Percentiles rank a stretch among this genome's conserved stretches.
These are phyloP conservation scores for Cyclocybe aegerita DNA, from an alignment of 768 basidiomycete species.

Conservation along the genomic window DNA sequence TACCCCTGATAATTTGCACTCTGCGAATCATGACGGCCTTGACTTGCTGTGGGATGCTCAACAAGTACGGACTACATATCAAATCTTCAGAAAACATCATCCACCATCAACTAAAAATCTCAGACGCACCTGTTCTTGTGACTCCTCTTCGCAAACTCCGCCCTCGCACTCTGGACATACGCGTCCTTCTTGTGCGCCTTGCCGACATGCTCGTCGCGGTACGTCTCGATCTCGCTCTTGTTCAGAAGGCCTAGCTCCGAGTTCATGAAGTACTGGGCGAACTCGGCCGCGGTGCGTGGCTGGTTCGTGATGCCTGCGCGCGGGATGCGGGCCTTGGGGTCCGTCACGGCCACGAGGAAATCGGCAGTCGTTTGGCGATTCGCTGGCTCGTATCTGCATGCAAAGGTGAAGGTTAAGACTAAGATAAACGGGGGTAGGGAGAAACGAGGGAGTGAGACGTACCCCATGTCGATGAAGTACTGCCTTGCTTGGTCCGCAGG, in stretches of 20 bases:
- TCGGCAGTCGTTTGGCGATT: conserved; percentile 67
- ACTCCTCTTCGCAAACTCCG: conserved; percentile 50
- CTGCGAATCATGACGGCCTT: conserved; percentile 42
- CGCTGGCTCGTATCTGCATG: conserved; percentile 49
- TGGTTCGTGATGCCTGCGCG: conserved; percentile 40
- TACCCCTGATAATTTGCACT: conserved; percentile 44
- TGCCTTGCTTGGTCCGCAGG: conserved; percentile 59
- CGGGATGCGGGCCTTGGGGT: conserved; percentile 54
- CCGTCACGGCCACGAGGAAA: conserved; percentile 62
- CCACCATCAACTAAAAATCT: background rate
- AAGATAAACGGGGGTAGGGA: background rate
- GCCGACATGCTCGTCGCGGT: conserved; percentile 43
- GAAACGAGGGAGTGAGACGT: conserved; percentile 1
- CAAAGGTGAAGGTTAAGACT: background rate
- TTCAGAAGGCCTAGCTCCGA: conserved; percentile 43
- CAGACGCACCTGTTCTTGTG: conserved; percentile 29
- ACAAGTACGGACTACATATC: conserved; percentile 38
- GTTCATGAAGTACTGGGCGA: conserved; percentile 45
- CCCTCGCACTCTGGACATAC: conserved; percentile 47
- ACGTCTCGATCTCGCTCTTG: conserved; percentile 43
- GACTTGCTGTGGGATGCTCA: conserved; percentile 46
- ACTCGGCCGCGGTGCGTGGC: conserved; percentile 58
- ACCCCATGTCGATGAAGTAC: conserved; percentile 70
- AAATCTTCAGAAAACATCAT: background rate
- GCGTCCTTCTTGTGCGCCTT: conserved; percentile 37